Evolutionary conservation across 2,329 filamentous ascomycete species (phyloP), one percentile per base, ranked within the genome.

Genomic region (Apiospora kogelbergensis): DNA sequence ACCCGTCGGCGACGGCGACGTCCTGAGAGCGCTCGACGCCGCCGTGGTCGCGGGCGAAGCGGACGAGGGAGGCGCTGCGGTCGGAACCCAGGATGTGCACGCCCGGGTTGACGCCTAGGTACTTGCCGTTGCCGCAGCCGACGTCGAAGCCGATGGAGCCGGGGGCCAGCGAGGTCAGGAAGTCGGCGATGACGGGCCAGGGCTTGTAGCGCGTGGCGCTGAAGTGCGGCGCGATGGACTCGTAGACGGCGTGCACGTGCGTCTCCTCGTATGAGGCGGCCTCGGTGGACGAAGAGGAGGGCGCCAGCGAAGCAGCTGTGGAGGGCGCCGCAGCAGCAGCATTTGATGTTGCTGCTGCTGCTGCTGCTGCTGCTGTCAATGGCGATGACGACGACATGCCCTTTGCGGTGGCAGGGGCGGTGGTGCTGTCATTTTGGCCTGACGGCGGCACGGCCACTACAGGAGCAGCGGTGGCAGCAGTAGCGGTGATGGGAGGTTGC

Each of bases 81-180:
- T 98, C 96, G 68, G 92, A 95, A 69, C 90, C 95, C 70, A 98
- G 79, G 67, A 98, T 91, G 82, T 93, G 94, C 65, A 97, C 82
- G 74, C 88, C 81, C 26, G 85, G 86, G 81, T 97, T 97, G 69
- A 97, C 92, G 70, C 87, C 84, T 70, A 98, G 84, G 79, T 98
- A 98, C 84, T 98, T 98, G 74, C 96, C 96, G 82, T 99, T 99
- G 70, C 96, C 96, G 81, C 96, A 98, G 70, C 96, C 96, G 68
- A 98, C 86, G 80, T 99, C 96, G 41, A 97, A 85, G 11, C 96
- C 96, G 68, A 98, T 82, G 65, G 93, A 88, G 33, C 95, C 95
- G 15, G 89, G 82, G 0, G 85, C 78, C 64, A 92, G 87, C 41
- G 84, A 82, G 65, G 84, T 82, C 44, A 98, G 87, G 79, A 98